Conservation (phyloP, 2,329 filamentous ascomycete species). For the Fusarium secorum region DNA sequence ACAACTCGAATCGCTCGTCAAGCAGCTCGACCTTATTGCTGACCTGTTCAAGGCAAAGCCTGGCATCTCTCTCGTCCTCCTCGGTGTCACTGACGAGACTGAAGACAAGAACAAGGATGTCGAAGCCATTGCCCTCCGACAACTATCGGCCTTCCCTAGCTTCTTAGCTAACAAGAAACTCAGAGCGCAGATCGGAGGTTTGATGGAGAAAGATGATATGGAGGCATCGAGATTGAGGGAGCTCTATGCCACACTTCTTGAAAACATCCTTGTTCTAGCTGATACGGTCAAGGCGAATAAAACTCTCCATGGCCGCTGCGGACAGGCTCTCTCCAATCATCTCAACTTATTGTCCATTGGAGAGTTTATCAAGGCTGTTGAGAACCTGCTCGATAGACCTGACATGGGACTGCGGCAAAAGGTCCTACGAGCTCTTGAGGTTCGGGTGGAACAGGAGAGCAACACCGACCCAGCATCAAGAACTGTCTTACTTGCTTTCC, state of each 20-base stretch:
- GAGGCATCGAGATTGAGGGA: slow-evolving; percentile 71
- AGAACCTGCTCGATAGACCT: slow-evolving; percentile 78
- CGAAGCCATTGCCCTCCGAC: slow-evolving; percentile 60
- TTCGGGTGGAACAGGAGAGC: slow-evolving; percentile 77
- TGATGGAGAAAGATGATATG: slow-evolving; percentile 70
- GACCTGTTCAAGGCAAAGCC: slow-evolving; percentile 82
- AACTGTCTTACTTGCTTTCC: slow-evolving; percentile 76
- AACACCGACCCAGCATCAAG: slow-evolving; percentile 74
- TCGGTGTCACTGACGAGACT: slow-evolving; percentile 63
- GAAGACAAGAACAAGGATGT: slow-evolving; percentile 60
- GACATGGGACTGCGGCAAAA: slow-evolving; percentile 80
- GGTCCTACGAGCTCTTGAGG: slow-evolving; percentile 81
- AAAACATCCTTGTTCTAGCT: slow-evolving; percentile 71
- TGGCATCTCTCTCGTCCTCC: slow-evolving; percentile 73
- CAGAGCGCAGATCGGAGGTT: slow-evolving; percentile 61
- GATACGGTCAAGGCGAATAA: slow-evolving; percentile 68
- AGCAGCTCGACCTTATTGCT: slow-evolving; percentile 75
- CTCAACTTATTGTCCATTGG: slow-evolving; percentile 84
- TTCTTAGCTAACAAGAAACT: slow-evolving; percentile 67
- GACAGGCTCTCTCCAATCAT: slow-evolving; percentile 78
- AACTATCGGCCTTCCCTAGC: slow-evolving; percentile 64
- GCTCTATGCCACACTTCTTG: slow-evolving; percentile 73
- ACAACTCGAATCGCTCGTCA: slow-evolving; percentile 81
- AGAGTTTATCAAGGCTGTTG: slow-evolving; percentile 89
- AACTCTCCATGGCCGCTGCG: slow-evolving; percentile 64